phyloP scores from a whole-genome alignment of 768 basidiomycete genomes.

The Termitomyces sp. region DNA sequence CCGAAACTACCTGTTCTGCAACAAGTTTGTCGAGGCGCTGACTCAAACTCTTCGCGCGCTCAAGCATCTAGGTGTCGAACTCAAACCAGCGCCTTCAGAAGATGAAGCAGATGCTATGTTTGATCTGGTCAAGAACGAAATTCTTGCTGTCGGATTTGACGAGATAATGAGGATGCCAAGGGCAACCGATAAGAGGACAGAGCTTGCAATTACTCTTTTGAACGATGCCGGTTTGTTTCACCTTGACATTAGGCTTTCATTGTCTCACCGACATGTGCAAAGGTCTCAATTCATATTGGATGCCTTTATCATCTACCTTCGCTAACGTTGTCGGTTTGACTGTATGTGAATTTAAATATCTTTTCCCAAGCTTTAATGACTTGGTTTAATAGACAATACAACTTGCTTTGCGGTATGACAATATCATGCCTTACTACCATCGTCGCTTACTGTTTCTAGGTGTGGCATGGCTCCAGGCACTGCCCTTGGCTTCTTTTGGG shows the following conservation, averaged over 20 bases:
- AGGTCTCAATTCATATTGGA: constrained; percentile 76
- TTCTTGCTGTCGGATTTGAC: constrained; percentile 65
- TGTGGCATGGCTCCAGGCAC: constrained; percentile 69
- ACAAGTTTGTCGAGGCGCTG: constrained; percentile 52
- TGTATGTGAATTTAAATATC: constrained; percentile 32
- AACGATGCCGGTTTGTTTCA: constrained; percentile 58
- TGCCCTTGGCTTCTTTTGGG: constrained; percentile 72
- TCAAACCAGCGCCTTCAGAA: constrained; percentile 48
- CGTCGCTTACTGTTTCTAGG: constrained; percentile 25
- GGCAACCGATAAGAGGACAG: constrained; percentile 53
- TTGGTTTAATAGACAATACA: constrained; percentile 50
- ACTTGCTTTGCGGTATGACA: constrained; percentile 53
- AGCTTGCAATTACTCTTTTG: constrained; percentile 61
- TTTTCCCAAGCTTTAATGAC: not conserved
- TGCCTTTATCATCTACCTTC: constrained; percentile 48
- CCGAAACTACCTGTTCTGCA: constrained; percentile 60
- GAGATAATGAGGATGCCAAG: constrained; percentile 60
- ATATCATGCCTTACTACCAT: not conserved
- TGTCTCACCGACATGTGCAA: not conserved
- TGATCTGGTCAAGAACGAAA: constrained; percentile 67
- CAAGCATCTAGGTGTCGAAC: constrained; percentile 56
- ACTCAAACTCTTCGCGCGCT: constrained; percentile 57
- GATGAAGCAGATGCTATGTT: constrained; percentile 62
- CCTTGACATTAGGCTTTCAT: not conserved
- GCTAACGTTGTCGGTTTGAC: constrained; percentile 64